A percentile compares a stretch with the other conserved stretches of the same genome.
Conservation (phyloP, 73 alveolate species). For the Strombidium stylifer region DNA sequence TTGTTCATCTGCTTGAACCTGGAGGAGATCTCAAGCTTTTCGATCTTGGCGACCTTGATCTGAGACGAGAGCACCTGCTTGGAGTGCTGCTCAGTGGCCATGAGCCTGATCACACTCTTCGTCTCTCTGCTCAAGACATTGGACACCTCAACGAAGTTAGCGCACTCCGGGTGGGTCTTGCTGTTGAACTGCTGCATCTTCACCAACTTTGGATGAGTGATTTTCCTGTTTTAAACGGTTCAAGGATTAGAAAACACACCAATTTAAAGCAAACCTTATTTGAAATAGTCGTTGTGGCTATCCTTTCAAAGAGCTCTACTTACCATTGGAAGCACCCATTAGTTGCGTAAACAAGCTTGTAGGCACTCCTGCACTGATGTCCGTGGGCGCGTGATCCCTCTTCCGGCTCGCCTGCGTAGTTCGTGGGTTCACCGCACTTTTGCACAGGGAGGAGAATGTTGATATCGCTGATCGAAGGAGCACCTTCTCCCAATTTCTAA, state of each 20-base stretch:
- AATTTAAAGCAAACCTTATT: conserved; percentile 53
- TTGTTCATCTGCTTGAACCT: conserved; percentile 63
- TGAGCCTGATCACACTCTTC: conserved; percentile 52
- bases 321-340: conserved; percentile 65
- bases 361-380: conserved; percentile 39
- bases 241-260: no score
- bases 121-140: conserved; percentile 22
- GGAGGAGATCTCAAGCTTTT: conserved; percentile 42
- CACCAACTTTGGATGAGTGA: conserved; percentile 48
- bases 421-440: conserved; percentile 14
- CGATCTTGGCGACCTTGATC: conserved; percentile 37
- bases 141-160: conserved; percentile 10
- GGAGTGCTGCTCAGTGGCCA: conserved; percentile 50
- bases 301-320: neutral
- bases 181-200: conserved; percentile 15
- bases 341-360: conserved; percentile 40
- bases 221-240: no score
- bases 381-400: no score
- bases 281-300: neutral
- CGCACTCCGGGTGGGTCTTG: conserved; percentile 27
- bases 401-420: no score
- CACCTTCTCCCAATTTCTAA: conserved; percentile 12
- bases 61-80: conserved; percentile 53
- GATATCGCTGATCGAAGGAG: conserved; percentile 12
- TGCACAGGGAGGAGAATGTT: conserved; percentile 37